phyloP scores from a whole-genome alignment of 495 filamentous ascomycete species.

The Aspergillus egyptiacus region DNA sequence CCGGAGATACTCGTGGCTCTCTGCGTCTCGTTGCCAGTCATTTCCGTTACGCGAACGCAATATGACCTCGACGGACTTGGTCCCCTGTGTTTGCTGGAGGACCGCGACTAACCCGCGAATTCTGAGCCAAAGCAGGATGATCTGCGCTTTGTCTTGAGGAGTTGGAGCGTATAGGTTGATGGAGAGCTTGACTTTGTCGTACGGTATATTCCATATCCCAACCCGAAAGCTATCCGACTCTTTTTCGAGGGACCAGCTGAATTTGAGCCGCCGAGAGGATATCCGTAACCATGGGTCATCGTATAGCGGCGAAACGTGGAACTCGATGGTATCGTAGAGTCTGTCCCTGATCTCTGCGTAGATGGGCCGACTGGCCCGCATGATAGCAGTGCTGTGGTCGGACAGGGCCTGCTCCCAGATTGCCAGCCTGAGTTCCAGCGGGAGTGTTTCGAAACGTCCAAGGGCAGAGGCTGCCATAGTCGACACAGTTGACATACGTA shows the following conservation, averaged over 20 bases:
- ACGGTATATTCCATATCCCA: not conserved
- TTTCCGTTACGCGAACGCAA: not conserved
- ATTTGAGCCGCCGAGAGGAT: not conserved
- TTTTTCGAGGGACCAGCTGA: not conserved
- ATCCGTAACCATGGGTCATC: conserved; percentile 1
- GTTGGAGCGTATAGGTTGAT: conserved; percentile 12
- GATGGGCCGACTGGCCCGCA: conserved; percentile 2
- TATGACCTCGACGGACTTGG: not conserved
- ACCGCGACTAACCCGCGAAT: not conserved
- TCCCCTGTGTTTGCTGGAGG: not conserved
- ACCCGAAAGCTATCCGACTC: not conserved
- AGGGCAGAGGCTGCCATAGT: no score
- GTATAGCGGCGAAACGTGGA: conserved; percentile 1
- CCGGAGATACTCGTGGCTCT: not conserved
- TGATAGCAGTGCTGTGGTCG: not conserved
- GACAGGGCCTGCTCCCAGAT: conserved; percentile 7
- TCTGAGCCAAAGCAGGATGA: conserved; percentile 6
- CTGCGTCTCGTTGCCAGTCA: conserved; percentile 9
- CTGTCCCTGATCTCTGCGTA: conserved; percentile 6
- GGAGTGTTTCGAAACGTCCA: not conserved
- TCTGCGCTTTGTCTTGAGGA: conserved; percentile 4
- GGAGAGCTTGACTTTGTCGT: conserved; percentile 4
- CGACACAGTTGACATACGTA: no score
- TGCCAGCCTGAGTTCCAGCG: not conserved
- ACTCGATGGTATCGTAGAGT: conserved; percentile 5